Evolutionary conservation across 352 stramenopile species (phyloP).

Genomic region (Phytophthora ohioensis): DNA sequence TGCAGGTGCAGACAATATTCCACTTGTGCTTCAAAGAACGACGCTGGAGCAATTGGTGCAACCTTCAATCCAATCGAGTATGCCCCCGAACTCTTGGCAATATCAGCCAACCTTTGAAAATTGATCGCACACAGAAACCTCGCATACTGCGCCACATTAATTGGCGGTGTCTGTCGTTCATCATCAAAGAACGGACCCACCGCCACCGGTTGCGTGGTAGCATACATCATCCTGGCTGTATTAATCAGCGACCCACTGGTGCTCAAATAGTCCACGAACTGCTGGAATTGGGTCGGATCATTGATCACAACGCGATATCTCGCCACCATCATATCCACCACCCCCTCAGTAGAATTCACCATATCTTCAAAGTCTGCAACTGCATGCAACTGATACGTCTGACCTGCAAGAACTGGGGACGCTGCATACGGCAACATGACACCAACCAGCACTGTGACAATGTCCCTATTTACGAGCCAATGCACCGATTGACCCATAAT

Average conservation of each 20-base stretch:
- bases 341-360: constrained; percentile 18
- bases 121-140: constrained; percentile 39
- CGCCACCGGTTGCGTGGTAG: neutral
- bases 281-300: constrained; percentile 30
- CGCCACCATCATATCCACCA: constrained; percentile 7
- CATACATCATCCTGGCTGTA: constrained; percentile 29
- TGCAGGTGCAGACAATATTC: constrained; percentile 43
- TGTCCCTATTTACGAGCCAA: constrained; percentile 39
- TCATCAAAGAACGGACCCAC: constrained; percentile 27
- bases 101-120: constrained; percentile 33
- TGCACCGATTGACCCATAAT: constrained; percentile 6
- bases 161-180: neutral
- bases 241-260: constrained; percentile 28
- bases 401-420: neutral
- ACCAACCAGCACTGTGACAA: constrained; percentile 32
- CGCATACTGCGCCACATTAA: constrained; percentile 33
- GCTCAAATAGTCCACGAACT: constrained; percentile 37
- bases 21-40: constrained; percentile 33
- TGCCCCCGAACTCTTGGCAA: constrained; percentile 15
- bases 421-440: constrained; percentile 31
- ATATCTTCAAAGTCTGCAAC: constrained; percentile 39
- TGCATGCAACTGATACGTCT: constrained; percentile 25
- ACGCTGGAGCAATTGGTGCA: constrained; percentile 20
- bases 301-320: constrained; percentile 31
- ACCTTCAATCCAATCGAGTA: constrained; percentile 38